A percentile compares a stretch with the other conserved stretches of the same genome.
phyloP scores from a whole-genome alignment of 2,329 filamentous ascomycete species.

The Lachnellula suecica region DNA sequence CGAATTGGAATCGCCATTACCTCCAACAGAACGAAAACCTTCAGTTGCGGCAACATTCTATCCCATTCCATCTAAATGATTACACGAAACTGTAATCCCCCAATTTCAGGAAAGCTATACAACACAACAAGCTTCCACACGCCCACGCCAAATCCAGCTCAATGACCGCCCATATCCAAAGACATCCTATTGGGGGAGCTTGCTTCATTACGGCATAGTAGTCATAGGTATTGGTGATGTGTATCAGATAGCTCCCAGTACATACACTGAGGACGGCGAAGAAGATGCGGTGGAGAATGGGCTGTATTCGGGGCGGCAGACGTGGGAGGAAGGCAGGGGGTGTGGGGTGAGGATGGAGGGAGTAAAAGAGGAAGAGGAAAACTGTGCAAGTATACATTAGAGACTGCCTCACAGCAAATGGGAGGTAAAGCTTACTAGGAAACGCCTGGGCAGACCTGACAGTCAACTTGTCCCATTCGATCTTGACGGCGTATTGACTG shows the following conservation, averaged over 20 bases:
- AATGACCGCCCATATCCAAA: constrained; percentile 93
- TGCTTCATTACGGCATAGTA: constrained; percentile 92
- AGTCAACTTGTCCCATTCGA: constrained; percentile 56
- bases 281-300: constrained; percentile 52
- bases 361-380: constrained; percentile 32
- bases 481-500: constrained; percentile 70
- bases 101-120: constrained; percentile 25
- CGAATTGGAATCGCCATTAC: neutral
- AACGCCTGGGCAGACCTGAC: constrained; percentile 53
- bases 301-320: constrained; percentile 46
- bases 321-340: constrained; percentile 50
- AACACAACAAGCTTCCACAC: constrained; percentile 47
- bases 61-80: constrained; percentile 1
- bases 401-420: neutral
- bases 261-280: constrained; percentile 63
- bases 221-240: constrained; percentile 74
- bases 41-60: neutral
- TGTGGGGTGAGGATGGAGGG: constrained; percentile 36
- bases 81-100: constrained; percentile 27
- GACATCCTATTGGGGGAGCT: constrained; percentile 80
- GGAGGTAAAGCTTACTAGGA: constrained; percentile 44
- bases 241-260: constrained; percentile 76
- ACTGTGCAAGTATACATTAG: constrained; percentile 32
- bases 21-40: neutral
- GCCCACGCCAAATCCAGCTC: constrained; percentile 76